Evolutionary conservation across 2,329 filamentous ascomycete genomes (phyloP), one percentile per base, ranked within the genome.

Genomic region (Epichloe hybrida): DNA sequence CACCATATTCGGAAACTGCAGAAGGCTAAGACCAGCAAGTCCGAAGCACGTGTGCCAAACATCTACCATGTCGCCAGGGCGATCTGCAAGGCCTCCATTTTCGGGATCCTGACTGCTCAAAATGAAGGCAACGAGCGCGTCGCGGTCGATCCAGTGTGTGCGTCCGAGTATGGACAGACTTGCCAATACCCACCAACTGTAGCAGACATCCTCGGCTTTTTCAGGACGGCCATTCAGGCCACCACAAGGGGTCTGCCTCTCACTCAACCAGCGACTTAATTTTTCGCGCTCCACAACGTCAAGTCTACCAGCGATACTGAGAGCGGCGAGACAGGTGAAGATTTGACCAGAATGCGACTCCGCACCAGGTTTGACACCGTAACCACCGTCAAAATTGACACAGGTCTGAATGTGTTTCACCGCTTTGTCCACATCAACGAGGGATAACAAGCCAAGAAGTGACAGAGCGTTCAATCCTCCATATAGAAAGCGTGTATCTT

Each of bases 141-240:
- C 75, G 47, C 82, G 79, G 70, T 98, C 88, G 63, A 98, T 94
- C 93, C 93, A 98, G 65, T 96, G 87, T 49, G 89, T 76, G 50
- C 84, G 83, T 50, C 78, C 82, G 58, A 98, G 86, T 76, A 97
- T 96, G 44, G 86, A 84, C 58, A 98, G 71, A 64, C 90, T 95
- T 63, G 87, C 91, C 62, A 91, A 72, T 43, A 97, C 93, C 93
- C 93, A 98, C 93, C 93, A 98, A 65, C 88, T 95, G 70, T 98
- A 98, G 71, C 93, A 98, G 13, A 95, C 91, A 65, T 98, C 93
- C 64, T 95, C 91, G 55, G 86, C 72, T 73, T 98, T 98, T 70
- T 97, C 93, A 0, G 93, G 93, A 46, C 93, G 79, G 3, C 93
- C 93, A 64, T 98, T 98, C 48, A 98, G 72, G 0, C 93, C 93